Evolutionary conservation across 345 rosid genomes (phyloP).

Genomic region (Ceriops decandra): DNA sequence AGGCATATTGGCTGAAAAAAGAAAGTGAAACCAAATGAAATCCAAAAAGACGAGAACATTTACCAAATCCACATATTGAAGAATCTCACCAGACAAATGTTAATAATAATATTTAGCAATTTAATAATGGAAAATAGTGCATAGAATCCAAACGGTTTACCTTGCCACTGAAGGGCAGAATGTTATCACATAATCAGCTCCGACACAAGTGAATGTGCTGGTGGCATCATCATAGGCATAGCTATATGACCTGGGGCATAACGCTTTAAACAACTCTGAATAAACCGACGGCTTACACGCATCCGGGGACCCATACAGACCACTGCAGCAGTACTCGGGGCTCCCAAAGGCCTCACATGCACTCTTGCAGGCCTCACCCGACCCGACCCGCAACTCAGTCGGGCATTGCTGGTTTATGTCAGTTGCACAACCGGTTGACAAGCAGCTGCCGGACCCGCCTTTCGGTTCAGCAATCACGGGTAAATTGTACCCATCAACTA

Average conservation of each 20-base stretch:
- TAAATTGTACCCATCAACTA: constrained; percentile 30
- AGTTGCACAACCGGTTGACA: constrained; percentile 21
- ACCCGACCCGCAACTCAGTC: constrained; percentile 12
- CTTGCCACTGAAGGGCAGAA: constrained; percentile 34
- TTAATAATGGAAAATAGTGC: neutral
- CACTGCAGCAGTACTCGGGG: constrained; percentile 33
- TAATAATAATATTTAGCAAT: neutral
- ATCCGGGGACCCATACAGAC: constrained; percentile 25
- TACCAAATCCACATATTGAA: constrained; percentile 13
- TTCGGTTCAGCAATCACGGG: constrained; percentile 28
- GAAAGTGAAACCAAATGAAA: constrained; percentile 18
- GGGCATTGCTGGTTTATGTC: constrained; percentile 29
- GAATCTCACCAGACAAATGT: neutral
- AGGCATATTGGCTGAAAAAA: neutral
- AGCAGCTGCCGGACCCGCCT: constrained; percentile 28
- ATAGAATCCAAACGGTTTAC: constrained; percentile 10
- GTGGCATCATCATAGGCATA: constrained; percentile 29
- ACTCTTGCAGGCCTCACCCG: constrained; percentile 29
- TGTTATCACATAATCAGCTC: constrained; percentile 26
- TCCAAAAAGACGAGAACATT: constrained; percentile 16
- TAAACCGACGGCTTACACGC: constrained; percentile 28
- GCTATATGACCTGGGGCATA: constrained; percentile 28
- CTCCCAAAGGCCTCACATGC: constrained; percentile 31
- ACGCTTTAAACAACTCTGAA: constrained; percentile 28
- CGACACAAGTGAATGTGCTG: constrained; percentile 28